A percentile compares a stretch with the other conserved stretches of the same genome.
Evolutionary conservation across 2,329 filamentous ascomycete species (phyloP).

Genomic region (Aureobasidium subglaciale): DNA sequence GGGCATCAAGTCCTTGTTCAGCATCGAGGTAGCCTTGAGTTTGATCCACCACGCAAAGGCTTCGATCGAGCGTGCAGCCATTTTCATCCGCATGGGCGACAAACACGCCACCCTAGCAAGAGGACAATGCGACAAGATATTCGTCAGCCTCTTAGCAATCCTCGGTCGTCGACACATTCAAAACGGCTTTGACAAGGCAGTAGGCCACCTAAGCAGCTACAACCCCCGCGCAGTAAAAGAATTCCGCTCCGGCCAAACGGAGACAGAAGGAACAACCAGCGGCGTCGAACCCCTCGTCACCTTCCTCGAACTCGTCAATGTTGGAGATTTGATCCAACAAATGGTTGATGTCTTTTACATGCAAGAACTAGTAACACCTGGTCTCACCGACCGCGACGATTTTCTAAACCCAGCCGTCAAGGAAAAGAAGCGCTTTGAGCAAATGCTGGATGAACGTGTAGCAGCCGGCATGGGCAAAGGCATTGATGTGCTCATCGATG

Average conservation of each 20-base stretch:
- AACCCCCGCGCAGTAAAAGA: constrained; percentile 77
- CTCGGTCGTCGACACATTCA: constrained; percentile 83
- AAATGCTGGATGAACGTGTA: constrained; percentile 95
- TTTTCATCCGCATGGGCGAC: constrained; percentile 74
- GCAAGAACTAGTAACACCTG: constrained; percentile 77
- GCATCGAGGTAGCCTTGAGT: constrained; percentile 87
- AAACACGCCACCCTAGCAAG: constrained; percentile 70
- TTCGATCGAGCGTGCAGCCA: constrained; percentile 74
- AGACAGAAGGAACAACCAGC: neutral
- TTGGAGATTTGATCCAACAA: constrained; percentile 93
- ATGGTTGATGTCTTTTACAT: constrained; percentile 99
- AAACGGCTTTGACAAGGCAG: constrained; percentile 86
- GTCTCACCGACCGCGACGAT: constrained; percentile 85
- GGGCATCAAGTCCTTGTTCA: constrained; percentile 91
- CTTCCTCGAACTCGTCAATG: constrained; percentile 95
- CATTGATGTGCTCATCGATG: constrained; percentile 96
- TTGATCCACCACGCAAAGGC: constrained; percentile 84
- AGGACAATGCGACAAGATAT: constrained; percentile 84
- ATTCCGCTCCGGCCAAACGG: constrained; percentile 27
- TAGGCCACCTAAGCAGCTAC: constrained; percentile 83
- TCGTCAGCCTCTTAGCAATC: constrained; percentile 74
- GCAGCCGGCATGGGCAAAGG: constrained; percentile 94
- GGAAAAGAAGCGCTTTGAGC: constrained; percentile 97
- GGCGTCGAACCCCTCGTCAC: constrained; percentile 88
- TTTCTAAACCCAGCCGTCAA: constrained; percentile 87